Conservation (phyloP, 192 early-diverging fungal species). For the Phycomyces nitens region DNA sequence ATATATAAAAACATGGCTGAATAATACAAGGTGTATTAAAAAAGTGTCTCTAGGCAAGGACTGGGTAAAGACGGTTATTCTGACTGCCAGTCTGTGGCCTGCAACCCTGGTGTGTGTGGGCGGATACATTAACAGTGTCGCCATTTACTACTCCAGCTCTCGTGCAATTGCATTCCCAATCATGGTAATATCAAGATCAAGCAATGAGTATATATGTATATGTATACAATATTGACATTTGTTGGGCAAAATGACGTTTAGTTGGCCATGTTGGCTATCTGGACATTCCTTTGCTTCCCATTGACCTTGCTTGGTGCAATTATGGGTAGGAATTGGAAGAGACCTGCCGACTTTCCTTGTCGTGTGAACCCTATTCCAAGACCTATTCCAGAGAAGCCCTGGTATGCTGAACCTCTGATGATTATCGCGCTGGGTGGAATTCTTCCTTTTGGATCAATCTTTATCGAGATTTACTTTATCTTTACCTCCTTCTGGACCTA, state of each 20-base stretch:
- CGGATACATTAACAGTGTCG: conserved; percentile 62
- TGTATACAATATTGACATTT: too few species aligned
- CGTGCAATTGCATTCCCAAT: conserved; percentile 74
- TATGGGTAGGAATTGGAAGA: conserved; percentile 61
- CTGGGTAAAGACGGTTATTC: conserved; percentile 63
- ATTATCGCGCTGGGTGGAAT: conserved; percentile 62
- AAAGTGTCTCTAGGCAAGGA: conserved; percentile 44
- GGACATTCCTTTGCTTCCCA: conserved; percentile 67
- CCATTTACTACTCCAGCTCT: conserved; percentile 71
- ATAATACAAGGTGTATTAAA: neutral
- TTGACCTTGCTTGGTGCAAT: conserved; percentile 70
- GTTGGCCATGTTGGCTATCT: conserved; percentile 66
- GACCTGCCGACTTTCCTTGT: conserved; percentile 65
- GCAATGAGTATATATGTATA: neutral
- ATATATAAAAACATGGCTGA: neutral
- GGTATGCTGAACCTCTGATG: conserved; percentile 59
- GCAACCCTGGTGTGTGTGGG: conserved; percentile 51
- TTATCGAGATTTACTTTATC: conserved; percentile 85
- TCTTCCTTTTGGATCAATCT: conserved; percentile 75
- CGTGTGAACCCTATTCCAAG: conserved; percentile 77
- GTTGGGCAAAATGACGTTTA: too few species aligned
- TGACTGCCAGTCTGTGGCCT: conserved; percentile 70
- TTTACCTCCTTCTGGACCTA: conserved; percentile 77
- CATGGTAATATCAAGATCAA: conserved; percentile 44
- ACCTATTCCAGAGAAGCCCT: conserved; percentile 71